Conservation (phyloP, 2,329 filamentous ascomycete genomes). For the Talaromyces rugulosus region DNA sequence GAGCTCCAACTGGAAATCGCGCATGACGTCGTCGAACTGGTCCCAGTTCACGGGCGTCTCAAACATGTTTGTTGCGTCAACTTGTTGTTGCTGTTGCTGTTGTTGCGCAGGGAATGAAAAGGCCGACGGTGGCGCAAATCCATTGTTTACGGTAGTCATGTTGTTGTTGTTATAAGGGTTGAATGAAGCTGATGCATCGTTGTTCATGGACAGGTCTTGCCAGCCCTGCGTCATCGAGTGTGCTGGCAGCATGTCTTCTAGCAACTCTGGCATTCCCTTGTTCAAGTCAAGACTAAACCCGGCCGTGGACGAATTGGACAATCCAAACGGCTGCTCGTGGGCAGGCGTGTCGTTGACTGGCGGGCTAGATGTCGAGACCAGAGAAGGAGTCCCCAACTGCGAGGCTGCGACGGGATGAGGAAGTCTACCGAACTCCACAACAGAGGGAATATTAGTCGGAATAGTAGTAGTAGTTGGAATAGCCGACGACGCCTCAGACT, state of each 20-base stretch:
- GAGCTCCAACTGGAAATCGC: constrained; percentile 35
- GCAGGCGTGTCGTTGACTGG: not conserved
- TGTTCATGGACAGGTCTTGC: not conserved
- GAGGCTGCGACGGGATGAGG: not conserved
- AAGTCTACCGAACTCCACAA: not conserved
- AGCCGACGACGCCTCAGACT: not conserved
- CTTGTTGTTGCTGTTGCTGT: not conserved
- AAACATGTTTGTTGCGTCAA: constrained; percentile 3
- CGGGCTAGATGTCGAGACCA: not conserved
- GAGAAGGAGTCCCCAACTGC: not conserved
- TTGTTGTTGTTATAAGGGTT: not conserved
- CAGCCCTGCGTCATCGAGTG: constrained; percentile 19
- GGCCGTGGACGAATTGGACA: constrained; percentile 2
- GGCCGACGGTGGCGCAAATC: no score
- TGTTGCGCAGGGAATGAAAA: no score
- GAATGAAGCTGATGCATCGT: not conserved
- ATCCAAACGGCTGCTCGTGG: not conserved
- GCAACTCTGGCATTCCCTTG: constrained; percentile 20
- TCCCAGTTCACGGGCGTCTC: constrained; percentile 26
- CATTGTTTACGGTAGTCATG: no score
- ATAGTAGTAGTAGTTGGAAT: not conserved
- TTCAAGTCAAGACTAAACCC: constrained; percentile 20
- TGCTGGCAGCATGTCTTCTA: constrained; percentile 27
- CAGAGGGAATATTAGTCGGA: not conserved
- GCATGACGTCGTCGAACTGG: constrained; percentile 36